Evolutionary conservation across 2,329 filamentous ascomycete species (phyloP).

Genomic region (Beauveria medogensis): DNA sequence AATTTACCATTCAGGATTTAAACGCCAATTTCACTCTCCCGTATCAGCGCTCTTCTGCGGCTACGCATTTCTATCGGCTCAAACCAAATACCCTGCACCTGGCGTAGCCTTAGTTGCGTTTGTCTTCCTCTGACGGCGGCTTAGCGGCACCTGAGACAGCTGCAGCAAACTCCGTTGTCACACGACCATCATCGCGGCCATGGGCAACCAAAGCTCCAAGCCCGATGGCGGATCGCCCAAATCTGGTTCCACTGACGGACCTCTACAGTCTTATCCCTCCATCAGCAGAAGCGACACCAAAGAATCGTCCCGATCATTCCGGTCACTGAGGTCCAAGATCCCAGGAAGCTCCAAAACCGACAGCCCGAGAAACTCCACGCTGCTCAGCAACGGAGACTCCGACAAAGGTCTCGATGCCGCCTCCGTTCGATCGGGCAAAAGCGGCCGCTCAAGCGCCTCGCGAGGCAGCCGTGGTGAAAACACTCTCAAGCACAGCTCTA

Average conservation of each 20-base stretch:
- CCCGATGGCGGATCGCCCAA: conserved; percentile 42
- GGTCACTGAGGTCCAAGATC: conserved; percentile 82
- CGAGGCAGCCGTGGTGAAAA: conserved; percentile 39
- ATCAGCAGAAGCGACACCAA: conserved; percentile 90
- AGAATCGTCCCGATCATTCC: conserved; percentile 81
- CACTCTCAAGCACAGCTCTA: conserved; percentile 32
- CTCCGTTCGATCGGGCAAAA: conserved; percentile 65
- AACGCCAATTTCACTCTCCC: background rate
- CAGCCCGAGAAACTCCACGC: conserved; percentile 70
- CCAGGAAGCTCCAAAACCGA: conserved; percentile 65
- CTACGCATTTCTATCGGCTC: background rate
- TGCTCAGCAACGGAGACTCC: conserved; percentile 54
- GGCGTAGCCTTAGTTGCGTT: conserved; percentile 8
- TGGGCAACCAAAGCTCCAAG: conserved; percentile 71
- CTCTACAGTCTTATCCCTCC: conserved; percentile 77
- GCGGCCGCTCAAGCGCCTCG: conserved; percentile 42
- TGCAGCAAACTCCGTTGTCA: conserved; percentile 12
- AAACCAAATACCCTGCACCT: conserved; percentile 7
- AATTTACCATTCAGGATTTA: conserved; percentile 1
- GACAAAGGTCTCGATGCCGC: conserved; percentile 63
- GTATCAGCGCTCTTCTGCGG: background rate
- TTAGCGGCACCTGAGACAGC: conserved; percentile 23
- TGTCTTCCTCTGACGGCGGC: conserved; percentile 16
- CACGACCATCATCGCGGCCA: conserved; percentile 26
- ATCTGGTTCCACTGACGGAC: conserved; percentile 33